These are phyloP conservation scores for Colletotrichum sp. DNA, from an alignment of 2,329 filamentous ascomycete genomes.

Conservation along the genomic window DNA sequence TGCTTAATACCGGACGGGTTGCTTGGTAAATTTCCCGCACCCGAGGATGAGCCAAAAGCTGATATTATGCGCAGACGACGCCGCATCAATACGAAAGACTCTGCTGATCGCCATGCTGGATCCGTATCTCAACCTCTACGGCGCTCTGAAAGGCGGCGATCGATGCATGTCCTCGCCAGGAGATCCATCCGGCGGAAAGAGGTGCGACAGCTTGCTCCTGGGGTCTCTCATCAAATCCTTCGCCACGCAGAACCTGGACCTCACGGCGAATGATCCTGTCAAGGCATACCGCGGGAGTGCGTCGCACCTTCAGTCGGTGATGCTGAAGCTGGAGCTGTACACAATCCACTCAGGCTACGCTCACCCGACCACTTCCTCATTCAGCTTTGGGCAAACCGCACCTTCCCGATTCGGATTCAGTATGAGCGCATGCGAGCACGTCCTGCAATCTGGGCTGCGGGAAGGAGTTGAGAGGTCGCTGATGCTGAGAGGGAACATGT, in stretches of 20 bases:
- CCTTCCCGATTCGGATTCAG: background rate
- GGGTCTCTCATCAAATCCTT: slow-evolving; percentile 13
- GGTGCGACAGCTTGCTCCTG: slow-evolving; percentile 13
- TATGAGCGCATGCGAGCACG: background rate
- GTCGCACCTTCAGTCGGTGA: background rate
- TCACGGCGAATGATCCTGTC: background rate
- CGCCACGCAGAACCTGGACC: background rate
- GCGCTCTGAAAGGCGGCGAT: background rate
- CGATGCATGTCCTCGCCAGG: slow-evolving; percentile 3
- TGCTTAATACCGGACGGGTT: background rate
- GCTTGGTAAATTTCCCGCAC: background rate
- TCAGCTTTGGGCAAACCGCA: background rate
- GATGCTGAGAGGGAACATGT: background rate
- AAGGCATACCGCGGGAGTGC: slow-evolving; percentile 1
- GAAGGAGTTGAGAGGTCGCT: background rate
- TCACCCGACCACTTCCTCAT: background rate
- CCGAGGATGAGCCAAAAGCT: background rate
- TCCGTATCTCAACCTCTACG: background rate
- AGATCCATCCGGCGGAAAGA: background rate
- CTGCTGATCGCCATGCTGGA: background rate
- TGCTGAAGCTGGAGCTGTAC: slow-evolving; percentile 4
- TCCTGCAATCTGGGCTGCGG: background rate
- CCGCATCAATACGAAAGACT: background rate
- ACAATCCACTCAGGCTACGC: background rate
- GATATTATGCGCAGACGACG: background rate